Evolutionary conservation across 2,329 filamentous ascomycete species (phyloP).

Genomic region (Sporothrix phasma): DNA sequence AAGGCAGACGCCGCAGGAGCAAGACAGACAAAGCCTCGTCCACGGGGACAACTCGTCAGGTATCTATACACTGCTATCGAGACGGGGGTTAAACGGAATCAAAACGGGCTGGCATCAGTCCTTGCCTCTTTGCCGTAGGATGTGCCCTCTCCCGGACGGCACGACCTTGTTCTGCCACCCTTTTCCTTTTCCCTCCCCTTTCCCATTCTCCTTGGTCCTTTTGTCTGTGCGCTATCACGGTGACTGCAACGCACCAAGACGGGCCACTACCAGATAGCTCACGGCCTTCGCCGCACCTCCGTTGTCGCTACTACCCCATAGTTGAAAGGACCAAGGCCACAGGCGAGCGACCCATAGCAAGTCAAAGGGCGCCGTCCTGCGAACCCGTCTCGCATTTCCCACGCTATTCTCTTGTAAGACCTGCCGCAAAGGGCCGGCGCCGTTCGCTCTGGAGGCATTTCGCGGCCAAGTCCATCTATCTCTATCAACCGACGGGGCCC

Average conservation of each 20-base stretch:
- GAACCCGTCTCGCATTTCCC: neutral
- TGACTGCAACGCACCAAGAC: neutral
- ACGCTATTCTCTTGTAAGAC: neutral
- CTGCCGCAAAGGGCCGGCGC: neutral
- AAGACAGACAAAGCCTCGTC: too few relatives aligned
- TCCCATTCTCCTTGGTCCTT: neutral
- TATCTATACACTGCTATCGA: too few relatives aligned
- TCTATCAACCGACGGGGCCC: neutral
- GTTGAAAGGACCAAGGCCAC: neutral
- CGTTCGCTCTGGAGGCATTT: neutral
- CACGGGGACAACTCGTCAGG: too few relatives aligned
- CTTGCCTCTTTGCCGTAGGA: too few relatives aligned
- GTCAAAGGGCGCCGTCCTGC: neutral
- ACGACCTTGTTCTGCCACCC: neutral
- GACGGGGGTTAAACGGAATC: too few relatives aligned
- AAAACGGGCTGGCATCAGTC: too few relatives aligned
- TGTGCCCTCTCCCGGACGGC: neutral
- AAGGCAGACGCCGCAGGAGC: too few relatives aligned
- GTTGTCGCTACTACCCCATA: slow-evolving; percentile 1
- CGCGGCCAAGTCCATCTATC: neutral
- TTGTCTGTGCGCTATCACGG: neutral
- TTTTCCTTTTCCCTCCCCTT: neutral
- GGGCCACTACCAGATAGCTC: neutral
- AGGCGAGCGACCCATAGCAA: neutral
- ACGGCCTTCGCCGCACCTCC: neutral